Evolutionary conservation across 2,329 filamentous ascomycete species (phyloP).

Genomic region (Fusarium mangiferae): DNA sequence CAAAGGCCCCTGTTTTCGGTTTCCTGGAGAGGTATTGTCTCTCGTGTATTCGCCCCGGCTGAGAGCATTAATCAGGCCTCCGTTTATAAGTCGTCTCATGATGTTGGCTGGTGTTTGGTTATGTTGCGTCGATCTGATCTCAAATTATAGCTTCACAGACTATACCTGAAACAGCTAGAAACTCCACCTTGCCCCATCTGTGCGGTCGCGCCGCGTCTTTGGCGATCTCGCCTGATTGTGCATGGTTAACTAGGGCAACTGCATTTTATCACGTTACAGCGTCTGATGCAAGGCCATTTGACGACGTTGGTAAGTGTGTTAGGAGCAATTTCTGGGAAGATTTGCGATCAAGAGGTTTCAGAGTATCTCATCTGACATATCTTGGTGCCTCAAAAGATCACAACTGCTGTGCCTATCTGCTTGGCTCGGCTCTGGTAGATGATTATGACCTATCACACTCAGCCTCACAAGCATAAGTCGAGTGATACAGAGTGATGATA

Average conservation of each 20-base stretch:
- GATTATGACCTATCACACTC: background rate
- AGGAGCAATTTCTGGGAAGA: background rate
- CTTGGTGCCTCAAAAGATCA: background rate
- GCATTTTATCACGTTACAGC: conserved; percentile 32
- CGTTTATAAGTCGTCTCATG: background rate
- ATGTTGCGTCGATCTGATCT: conserved; percentile 8
- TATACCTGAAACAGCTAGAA: conserved; percentile 28
- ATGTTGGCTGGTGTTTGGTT: background rate
- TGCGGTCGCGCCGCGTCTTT: conserved; percentile 35
- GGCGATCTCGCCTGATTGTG: conserved; percentile 43
- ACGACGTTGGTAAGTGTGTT: background rate
- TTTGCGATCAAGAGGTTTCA: background rate
- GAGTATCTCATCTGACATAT: background rate
- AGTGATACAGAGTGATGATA: conserved; percentile 6
- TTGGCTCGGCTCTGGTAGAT: background rate
- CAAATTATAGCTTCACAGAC: background rate
- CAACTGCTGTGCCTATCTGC: background rate
- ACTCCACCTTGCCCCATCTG: conserved; percentile 40
- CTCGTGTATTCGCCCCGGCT: rapidly evolving
- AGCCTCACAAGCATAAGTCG: background rate
- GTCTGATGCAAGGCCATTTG: conserved; percentile 5
- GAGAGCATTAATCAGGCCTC: background rate
- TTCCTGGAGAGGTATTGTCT: background rate
- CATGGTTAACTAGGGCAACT: conserved; percentile 35
- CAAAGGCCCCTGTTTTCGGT: background rate